These are phyloP conservation scores for Carallia brachiata DNA, from an alignment of 345 rosid genomes.

Conservation along the genomic window DNA sequence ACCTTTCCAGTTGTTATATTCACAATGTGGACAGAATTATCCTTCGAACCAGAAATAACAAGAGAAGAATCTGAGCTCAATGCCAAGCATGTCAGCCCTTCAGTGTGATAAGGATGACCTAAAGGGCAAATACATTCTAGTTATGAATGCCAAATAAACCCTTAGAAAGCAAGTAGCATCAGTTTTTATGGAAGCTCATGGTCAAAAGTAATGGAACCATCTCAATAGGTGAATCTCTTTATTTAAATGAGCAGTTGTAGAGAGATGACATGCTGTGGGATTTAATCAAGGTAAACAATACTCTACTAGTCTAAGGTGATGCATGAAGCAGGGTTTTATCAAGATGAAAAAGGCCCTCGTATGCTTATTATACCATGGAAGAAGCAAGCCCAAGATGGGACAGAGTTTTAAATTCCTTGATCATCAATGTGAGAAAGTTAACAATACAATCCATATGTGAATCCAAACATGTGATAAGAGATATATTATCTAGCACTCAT, in stretches of 20 bases:
- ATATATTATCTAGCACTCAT: no score
- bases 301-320: no score
- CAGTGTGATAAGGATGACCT: slow-evolving; percentile 90
- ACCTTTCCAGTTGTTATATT: slow-evolving; percentile 85
- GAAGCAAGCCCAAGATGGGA: no score
- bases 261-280: no score
- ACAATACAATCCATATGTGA: no score
- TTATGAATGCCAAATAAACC: slow-evolving; percentile 6
- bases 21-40: slow-evolving; percentile 73
- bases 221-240: not conserved
- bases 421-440: no score
- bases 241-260: not conserved
- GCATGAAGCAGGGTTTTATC: not conserved
- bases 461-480: no score
- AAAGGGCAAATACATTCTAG: slow-evolving; percentile 11
- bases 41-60: slow-evolving; percentile 79
- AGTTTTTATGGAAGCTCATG: not conserved
- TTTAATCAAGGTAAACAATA: no score
- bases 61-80: slow-evolving; percentile 73
- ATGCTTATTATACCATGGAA: not conserved
- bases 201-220: not conserved
- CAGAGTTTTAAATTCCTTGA: no score
- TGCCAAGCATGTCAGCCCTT: slow-evolving; percentile 74
- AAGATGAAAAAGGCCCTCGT: not conserved
- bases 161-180: not conserved